These are phyloP conservation scores for Catunica adiposa DNA, from an alignment of 2,329 filamentous ascomycete species.

Conservation along the genomic window DNA sequence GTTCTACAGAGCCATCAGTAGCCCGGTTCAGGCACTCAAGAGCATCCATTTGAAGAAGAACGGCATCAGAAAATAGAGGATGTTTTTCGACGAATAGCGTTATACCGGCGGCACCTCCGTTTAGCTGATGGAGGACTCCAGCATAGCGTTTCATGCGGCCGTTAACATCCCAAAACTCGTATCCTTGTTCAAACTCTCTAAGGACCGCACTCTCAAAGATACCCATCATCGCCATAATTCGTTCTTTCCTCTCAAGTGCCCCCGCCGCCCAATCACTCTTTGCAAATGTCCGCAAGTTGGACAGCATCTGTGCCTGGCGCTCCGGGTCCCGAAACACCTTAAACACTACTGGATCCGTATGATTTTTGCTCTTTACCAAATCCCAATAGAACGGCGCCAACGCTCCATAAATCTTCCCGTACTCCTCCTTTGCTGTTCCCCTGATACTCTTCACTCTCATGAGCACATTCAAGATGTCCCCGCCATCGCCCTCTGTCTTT, in stretches of 20 bases:
- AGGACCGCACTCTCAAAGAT: conserved; percentile 86
- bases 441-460: conserved; percentile 59
- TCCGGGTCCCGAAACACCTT: conserved; percentile 75
- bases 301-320: conserved; percentile 75
- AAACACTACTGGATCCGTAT: conserved; percentile 71
- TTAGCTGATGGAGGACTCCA: conserved; percentile 64
- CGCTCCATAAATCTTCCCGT: conserved; percentile 76
- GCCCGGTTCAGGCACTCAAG: conserved; percentile 66
- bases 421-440: conserved; percentile 75
- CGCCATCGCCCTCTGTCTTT: not conserved
- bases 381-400: conserved; percentile 81
- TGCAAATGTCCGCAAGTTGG: conserved; percentile 63
- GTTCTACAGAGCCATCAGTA: conserved; percentile 47
- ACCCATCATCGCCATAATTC: conserved; percentile 54
- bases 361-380: conserved; percentile 52
- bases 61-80: conserved; percentile 59
- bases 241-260: conserved; percentile 53
- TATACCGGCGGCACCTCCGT: conserved; percentile 61
- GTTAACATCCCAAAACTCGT: conserved; percentile 74
- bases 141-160: conserved; percentile 81
- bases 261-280: conserved; percentile 67
- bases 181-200: conserved; percentile 83
- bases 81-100: conserved; percentile 84
- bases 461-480: conserved; percentile 44
- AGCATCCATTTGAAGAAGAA: conserved; percentile 49